phyloP scores from a whole-genome alignment of 441 rosid species.

The Pelargonium cotyledonis region DNA sequence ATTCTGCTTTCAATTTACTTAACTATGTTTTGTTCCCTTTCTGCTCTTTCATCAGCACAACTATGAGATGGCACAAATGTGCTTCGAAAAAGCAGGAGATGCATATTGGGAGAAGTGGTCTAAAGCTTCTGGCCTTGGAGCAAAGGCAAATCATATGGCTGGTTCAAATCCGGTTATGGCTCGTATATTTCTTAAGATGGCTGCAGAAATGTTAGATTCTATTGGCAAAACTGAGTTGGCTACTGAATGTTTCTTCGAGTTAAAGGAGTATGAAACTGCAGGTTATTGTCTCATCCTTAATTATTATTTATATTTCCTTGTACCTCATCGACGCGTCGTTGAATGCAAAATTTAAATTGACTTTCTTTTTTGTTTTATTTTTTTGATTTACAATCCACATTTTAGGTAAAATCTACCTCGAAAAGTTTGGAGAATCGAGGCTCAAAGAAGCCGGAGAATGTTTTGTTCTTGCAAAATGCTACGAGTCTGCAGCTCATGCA shows the following conservation, averaged over 20 bases:
- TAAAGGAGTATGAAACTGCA: conserved; percentile 16
- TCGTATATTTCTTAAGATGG: background rate
- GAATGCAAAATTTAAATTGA: background rate
- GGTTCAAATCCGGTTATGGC: background rate
- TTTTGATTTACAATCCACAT: background rate
- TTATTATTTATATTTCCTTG: too few species aligned
- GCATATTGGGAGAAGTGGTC: conserved; percentile 2
- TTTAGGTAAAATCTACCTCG: conserved; percentile 16
- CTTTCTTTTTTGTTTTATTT: background rate
- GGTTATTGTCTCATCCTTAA: background rate
- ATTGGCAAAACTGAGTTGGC: conserved; percentile 10
- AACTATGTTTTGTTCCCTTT: background rate
- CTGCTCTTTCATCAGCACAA: conserved; percentile 1
- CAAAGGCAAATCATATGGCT: background rate
- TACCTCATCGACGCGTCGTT: too few species aligned
- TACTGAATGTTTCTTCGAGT: conserved; percentile 1
- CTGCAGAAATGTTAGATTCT: conserved; percentile 5
- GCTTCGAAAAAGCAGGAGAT: conserved; percentile 13
- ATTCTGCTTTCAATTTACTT: too few species aligned
- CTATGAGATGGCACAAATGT: conserved; percentile 5
- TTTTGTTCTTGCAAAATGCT: background rate
- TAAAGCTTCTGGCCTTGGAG: conserved; percentile 2
- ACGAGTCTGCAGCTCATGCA: conserved; percentile 8
- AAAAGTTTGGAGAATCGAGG: conserved; percentile 14
- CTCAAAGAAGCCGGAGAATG: conserved; percentile 18